These are phyloP conservation scores for Ustilago trichophora DNA, from an alignment of 1,284 basidiomycete genomes.

Conservation along the genomic window DNA sequence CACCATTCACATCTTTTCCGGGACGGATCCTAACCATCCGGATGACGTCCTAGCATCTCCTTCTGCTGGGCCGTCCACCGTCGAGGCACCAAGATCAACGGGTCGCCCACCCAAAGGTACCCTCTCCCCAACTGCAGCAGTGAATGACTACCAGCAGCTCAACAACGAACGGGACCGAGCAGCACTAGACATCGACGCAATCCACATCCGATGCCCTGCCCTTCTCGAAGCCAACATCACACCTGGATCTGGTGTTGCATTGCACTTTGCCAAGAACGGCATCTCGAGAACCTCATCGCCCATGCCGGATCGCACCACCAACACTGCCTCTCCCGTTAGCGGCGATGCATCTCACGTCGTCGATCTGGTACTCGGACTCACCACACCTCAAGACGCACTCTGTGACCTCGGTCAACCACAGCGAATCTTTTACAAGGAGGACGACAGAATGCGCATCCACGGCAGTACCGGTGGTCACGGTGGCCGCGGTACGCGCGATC, in stretches of 20 bases:
- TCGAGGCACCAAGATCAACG: background rate
- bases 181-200: slow-evolving; percentile 34
- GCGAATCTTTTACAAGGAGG: slow-evolving; percentile 48
- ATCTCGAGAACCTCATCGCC: slow-evolving; percentile 11
- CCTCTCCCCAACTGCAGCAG: slow-evolving; percentile 23
- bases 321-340: too few species aligned
- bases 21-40: slow-evolving; percentile 24
- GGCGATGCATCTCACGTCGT: slow-evolving; percentile 4
- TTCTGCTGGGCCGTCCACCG: background rate
- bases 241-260: slow-evolving; percentile 14
- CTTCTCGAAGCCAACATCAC: slow-evolving; percentile 21
- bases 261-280: slow-evolving; percentile 25
- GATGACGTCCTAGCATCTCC: slow-evolving; percentile 31
- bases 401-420: slow-evolving; percentile 43
- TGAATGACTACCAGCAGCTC: slow-evolving; percentile 20
- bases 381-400: slow-evolving; percentile 45
- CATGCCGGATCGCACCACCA: background rate
- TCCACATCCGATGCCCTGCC: slow-evolving; percentile 26
- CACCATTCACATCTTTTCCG: slow-evolving; percentile 41
- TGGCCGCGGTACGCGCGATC: background rate
- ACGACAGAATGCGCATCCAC: slow-evolving; percentile 47
- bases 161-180: slow-evolving; percentile 36
- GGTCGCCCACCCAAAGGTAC: slow-evolving; percentile 19
- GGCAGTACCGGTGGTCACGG: slow-evolving; percentile 4
- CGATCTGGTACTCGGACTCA: slow-evolving; percentile 32